These are phyloP conservation scores for Xylona heveae DNA, from an alignment of 495 filamentous ascomycete genomes.

Conservation along the genomic window DNA sequence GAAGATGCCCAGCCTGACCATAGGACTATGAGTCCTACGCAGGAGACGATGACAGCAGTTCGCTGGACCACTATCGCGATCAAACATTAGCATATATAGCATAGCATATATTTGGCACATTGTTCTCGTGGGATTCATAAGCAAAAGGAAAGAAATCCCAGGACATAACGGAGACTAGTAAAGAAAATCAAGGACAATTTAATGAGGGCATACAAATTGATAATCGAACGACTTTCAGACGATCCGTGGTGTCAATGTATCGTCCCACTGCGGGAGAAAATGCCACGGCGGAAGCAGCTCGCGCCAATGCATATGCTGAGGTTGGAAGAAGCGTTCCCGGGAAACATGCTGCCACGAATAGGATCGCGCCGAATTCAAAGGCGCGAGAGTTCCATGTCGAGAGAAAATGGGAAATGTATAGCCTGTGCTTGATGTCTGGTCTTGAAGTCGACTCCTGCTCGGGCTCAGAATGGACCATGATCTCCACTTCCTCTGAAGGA, in stretches of 20 bases:
- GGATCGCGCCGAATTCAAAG: constrained; percentile 43
- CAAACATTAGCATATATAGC: not conserved
- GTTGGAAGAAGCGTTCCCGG: constrained; percentile 4
- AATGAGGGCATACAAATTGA: constrained; percentile 8
- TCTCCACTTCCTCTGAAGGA: too few species aligned
- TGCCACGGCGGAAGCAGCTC: constrained; percentile 12
- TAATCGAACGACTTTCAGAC: constrained; percentile 8
- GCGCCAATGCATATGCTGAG: constrained; percentile 13
- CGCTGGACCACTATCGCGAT: constrained; percentile 5
- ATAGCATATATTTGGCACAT: too few species aligned
- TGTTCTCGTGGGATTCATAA: too few species aligned
- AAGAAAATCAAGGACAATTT: not conserved
- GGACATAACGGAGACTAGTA: too few species aligned
- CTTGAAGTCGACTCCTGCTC: too few species aligned
- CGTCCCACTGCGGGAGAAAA: constrained; percentile 7
- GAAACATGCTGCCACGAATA: constrained; percentile 33
- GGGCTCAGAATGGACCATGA: too few species aligned
- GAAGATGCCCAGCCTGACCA: not conserved
- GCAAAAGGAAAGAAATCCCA: too few species aligned
- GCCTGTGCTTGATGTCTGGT: constrained; percentile 4
- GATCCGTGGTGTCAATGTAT: constrained; percentile 7
- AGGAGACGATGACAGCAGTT: constrained; percentile 8
- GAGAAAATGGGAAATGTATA: constrained; percentile 39
- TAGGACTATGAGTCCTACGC: constrained; percentile 4
- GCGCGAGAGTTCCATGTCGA: constrained; percentile 51